Evolutionary conservation across 2,329 filamentous ascomycete genomes (phyloP).

Genomic region (Pseudocercospora eumusae): DNA sequence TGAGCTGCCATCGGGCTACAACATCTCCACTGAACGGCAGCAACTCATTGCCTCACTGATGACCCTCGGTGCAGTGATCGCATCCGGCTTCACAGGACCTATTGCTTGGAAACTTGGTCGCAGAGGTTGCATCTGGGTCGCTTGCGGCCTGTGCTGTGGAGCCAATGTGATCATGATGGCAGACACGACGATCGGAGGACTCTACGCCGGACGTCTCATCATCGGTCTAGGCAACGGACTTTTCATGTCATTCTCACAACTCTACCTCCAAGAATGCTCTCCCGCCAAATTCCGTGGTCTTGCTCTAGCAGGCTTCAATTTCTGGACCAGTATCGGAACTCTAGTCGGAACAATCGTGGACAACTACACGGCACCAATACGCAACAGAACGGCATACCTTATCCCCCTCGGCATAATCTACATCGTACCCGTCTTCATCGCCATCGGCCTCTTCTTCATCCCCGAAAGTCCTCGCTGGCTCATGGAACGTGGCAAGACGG

Average conservation of each 20-base stretch:
- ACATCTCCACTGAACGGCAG: conserved; percentile 44
- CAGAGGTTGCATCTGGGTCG: conserved; percentile 49
- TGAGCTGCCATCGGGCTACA: conserved; percentile 35
- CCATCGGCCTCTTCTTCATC: conserved; percentile 43
- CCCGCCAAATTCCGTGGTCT: conserved; percentile 46
- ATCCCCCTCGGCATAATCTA: conserved; percentile 49
- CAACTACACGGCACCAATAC: conserved; percentile 32
- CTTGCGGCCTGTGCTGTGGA: conserved; percentile 53
- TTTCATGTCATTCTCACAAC: conserved; percentile 42
- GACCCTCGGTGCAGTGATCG: conserved; percentile 50
- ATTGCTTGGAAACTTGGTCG: conserved; percentile 49
- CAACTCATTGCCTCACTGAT: conserved; percentile 51
- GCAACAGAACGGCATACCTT: conserved; percentile 43
- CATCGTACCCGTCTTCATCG: conserved; percentile 44
- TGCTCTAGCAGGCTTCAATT: conserved; percentile 48
- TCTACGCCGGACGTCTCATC: conserved; percentile 25
- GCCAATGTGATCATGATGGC: conserved; percentile 62
- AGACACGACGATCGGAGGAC: conserved; percentile 45
- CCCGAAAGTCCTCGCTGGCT: conserved; percentile 38
- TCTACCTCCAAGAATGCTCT: conserved; percentile 39
- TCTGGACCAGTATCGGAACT: conserved; percentile 50
- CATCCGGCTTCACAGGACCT: conserved; percentile 44
- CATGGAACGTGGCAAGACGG: conserved; percentile 31
- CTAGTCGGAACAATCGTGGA: conserved; percentile 30
- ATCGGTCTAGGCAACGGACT: conserved; percentile 33